phyloP scores from a whole-genome alignment of 192 early-diverging fungal species.

The Gryganskiella cystojenkinii region DNA sequence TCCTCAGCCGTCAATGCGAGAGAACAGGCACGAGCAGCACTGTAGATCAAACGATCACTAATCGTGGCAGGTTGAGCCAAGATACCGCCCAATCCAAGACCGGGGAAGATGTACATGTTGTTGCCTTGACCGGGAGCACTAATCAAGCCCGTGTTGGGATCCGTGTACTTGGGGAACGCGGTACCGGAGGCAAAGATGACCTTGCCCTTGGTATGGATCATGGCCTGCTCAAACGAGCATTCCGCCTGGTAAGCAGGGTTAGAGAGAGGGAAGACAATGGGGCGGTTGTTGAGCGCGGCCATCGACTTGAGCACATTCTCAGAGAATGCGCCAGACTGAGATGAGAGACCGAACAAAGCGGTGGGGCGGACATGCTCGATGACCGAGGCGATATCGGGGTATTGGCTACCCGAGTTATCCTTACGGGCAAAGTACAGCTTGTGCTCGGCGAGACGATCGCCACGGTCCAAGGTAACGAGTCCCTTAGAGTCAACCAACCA shows the following conservation, averaged over 20 bases:
- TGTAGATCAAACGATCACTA: conserved; percentile 86
- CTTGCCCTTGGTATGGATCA: conserved; percentile 83
- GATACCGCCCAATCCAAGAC: conserved; percentile 89
- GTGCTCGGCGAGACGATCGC: conserved; percentile 84
- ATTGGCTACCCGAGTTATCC: conserved; percentile 87
- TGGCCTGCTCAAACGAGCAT: conserved; percentile 94
- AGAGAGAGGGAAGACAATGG: conserved; percentile 92
- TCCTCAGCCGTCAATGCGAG: conserved; percentile 79
- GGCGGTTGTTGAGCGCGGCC: conserved; percentile 77
- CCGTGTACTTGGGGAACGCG: conserved; percentile 84
- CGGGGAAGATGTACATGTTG: conserved; percentile 98
- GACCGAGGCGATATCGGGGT: conserved; percentile 74
- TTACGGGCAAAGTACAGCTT: conserved; percentile 89
- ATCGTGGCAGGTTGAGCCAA: conserved; percentile 76
- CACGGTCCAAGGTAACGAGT: conserved; percentile 88
- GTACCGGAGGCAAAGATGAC: conserved; percentile 98
- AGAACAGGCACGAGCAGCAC: conserved; percentile 82
- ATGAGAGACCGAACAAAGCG: conserved; percentile 88
- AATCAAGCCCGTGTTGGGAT: conserved; percentile 67
- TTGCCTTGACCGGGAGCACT: conserved; percentile 87
- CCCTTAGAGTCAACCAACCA: conserved; percentile 96
- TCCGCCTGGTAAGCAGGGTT: conserved; percentile 93
- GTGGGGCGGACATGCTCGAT: conserved; percentile 92
- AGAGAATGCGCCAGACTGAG: conserved; percentile 83
- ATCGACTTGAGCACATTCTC: conserved; percentile 77